Base-by-base conservation (phyloP, 345 rosid species). In the Aurinia saxatilis region DNA sequence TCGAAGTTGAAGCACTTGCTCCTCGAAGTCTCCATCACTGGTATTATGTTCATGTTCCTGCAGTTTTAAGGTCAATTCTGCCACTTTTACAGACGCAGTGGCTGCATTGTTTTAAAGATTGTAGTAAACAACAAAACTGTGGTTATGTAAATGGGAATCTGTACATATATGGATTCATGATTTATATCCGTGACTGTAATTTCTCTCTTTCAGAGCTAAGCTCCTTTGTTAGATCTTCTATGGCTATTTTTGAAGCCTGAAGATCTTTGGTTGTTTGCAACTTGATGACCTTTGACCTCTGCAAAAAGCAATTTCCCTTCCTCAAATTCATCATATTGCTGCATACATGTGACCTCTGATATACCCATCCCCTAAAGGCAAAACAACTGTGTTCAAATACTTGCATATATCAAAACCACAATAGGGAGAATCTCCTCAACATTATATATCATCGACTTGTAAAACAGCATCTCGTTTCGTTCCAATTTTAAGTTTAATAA, bases 341-440 rank as follows among this genome's bases (percentile, higher is more conserved):
- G n/a, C n/a, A n/a, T n/a, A n/a, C n/a, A n/a, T n/a, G n/a, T n/a
- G n/a, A n/a, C n/a, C n/a, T n/a, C 97, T 38, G 97, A 92, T 65
- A 90, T 90, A 31, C 97, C 97, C 95, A 90, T 90, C 12, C 97
- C 95, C 95, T 72, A 57, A 13, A 46, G 21, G 5, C 9, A 45
- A 52, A 37, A 1, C 37, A 50, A 19, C 15, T 17, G 18, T 37
- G 7, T 11, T 68, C 56, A 68, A 0, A 0, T 10, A 50, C n/a
- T 51, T 2, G 23, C 25, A 14, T 18, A 36, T 19, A 50, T 41
- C 11, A 61, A 15, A 46, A 23, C 35, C 36, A 0, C 18, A 39
- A 91, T 66, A 14, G 98, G 98, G 31, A 91, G 91, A 19, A 91
- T 74, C 77, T 91, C 96, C 75, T 92, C 96, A 38, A 89, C 95